These are phyloP conservation scores for Senna siamea DNA, from an alignment of 306 rosid species.

Conservation along the genomic window DNA sequence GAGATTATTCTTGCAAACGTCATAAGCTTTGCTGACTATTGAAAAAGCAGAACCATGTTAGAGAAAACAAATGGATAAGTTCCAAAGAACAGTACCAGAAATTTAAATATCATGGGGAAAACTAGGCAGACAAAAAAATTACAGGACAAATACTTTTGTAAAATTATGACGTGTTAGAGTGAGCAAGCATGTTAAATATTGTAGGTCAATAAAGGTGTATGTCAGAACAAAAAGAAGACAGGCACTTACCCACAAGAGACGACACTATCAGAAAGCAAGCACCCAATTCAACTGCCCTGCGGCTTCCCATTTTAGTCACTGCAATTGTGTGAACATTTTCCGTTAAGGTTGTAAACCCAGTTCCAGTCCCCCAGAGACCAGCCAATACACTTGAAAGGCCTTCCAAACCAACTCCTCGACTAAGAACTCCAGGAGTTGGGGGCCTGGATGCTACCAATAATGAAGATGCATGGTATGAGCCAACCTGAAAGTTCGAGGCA, in stretches of 20 bases:
- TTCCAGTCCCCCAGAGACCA: conserved; percentile 98
- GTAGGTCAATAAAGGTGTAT: conserved; percentile 22
- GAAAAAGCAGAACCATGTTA: conserved; percentile 23
- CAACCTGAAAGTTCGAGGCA: conserved; percentile 66
- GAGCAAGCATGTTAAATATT: neutral
- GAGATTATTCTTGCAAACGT: conserved; percentile 26
- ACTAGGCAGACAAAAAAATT: neutral
- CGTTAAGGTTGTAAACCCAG: conserved; percentile 83
- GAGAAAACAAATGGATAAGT: neutral
- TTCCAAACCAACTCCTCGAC: conserved; percentile 95
- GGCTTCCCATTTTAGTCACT: conserved; percentile 99
- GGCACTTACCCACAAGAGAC: conserved; percentile 83
- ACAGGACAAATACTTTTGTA: neutral
- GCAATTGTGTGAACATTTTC: conserved; percentile 97
- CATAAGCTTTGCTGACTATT: conserved; percentile 13
- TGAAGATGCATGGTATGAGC: conserved; percentile 93
- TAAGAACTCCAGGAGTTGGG: conserved; percentile 87
- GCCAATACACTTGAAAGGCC: conserved; percentile 92
- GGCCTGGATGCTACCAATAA: conserved; percentile 94
- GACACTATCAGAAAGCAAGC: conserved; percentile 75
- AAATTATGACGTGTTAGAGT: neutral
- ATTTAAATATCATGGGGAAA: neutral
- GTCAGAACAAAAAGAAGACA: conserved; percentile 30
- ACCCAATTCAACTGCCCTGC: conserved; percentile 88
- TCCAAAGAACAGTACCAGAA: neutral